These are phyloP conservation scores for Cupressus sempervirens DNA, from an alignment of 75 land plant species.

Conservation along the genomic window DNA sequence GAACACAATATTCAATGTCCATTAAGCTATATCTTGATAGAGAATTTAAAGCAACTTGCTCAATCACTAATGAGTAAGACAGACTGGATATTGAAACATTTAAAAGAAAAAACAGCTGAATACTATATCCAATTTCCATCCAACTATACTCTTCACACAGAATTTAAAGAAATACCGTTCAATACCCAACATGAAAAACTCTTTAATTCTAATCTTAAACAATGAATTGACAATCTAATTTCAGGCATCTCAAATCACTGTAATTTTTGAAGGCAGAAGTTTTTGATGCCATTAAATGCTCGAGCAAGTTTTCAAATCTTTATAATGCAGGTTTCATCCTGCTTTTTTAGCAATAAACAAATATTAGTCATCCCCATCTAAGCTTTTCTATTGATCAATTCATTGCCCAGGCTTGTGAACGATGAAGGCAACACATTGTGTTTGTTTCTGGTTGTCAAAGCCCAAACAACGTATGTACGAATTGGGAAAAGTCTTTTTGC, in stretches of 20 bases:
- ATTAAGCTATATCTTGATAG: too few species aligned
- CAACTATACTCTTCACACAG: too few species aligned
- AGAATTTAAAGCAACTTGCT: too few species aligned
- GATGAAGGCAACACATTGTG: conserved; percentile 57
- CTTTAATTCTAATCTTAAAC: background rate
- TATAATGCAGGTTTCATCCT: background rate
- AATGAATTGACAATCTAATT: background rate
- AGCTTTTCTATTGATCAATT: background rate
- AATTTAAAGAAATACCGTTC: too few species aligned
- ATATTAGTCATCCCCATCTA: background rate
- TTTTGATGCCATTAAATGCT: background rate
- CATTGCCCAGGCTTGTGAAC: conserved; percentile 32
- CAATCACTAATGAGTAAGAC: too few species aligned
- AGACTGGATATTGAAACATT: too few species aligned
- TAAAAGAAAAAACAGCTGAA: too few species aligned
- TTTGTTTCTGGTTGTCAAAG: conserved; percentile 60
- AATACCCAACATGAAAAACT: background rate
- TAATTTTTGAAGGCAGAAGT: background rate
- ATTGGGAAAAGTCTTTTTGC: conserved; percentile 64
- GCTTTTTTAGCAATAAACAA: background rate
- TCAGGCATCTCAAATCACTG: too few species aligned
- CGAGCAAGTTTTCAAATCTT: background rate
- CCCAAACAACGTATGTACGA: conserved; percentile 58
- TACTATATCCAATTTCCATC: too few species aligned
- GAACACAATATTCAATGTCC: too few species aligned